Evolutionary conservation across 345 rosid genomes (phyloP).

Genomic region (Brassica cretica): DNA sequence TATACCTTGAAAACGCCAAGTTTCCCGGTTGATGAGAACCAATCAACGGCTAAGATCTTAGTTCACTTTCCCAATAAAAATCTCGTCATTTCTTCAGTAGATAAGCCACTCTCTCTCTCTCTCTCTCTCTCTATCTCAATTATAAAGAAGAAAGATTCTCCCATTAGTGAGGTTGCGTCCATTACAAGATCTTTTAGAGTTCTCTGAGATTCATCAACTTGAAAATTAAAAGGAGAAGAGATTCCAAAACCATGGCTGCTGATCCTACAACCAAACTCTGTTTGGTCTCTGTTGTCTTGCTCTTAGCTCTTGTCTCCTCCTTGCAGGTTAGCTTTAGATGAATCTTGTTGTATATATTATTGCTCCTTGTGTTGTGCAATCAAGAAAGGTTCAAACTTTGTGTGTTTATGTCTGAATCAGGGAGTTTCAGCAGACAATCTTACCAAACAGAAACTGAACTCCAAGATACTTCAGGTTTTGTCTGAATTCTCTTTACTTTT

Average conservation of each 20-base stretch:
- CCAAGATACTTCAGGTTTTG: constrained; percentile 85
- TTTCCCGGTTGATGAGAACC: neutral
- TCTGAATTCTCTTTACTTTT: neutral
- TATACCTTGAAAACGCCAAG: constrained; percentile 21
- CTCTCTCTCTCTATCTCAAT: neutral
- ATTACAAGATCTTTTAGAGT: neutral
- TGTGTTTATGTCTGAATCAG: constrained; percentile 42
- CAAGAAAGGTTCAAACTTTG: constrained; percentile 8
- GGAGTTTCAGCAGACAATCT: constrained; percentile 43
- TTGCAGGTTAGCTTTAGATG: constrained; percentile 30
- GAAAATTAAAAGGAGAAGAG: neutral
- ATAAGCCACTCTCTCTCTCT: constrained; percentile 31
- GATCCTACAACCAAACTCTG: constrained; percentile 24
- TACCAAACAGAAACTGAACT: constrained; percentile 63
- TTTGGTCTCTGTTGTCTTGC: constrained; percentile 36
- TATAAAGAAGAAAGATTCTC: neutral
- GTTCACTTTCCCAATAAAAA: constrained; percentile 42
- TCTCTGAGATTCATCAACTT: neutral
- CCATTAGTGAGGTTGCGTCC: constrained; percentile 1
- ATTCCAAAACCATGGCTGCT: constrained; percentile 34
- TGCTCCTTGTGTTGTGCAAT: neutral
- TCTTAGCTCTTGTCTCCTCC: constrained; percentile 36
- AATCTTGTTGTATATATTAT: neutral
- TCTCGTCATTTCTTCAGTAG: constrained; percentile 32
- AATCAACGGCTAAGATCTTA: constrained; percentile 39